These are phyloP conservation scores for Terfezia claveryi DNA, from an alignment of 495 filamentous ascomycete species.

Conservation along the genomic window DNA sequence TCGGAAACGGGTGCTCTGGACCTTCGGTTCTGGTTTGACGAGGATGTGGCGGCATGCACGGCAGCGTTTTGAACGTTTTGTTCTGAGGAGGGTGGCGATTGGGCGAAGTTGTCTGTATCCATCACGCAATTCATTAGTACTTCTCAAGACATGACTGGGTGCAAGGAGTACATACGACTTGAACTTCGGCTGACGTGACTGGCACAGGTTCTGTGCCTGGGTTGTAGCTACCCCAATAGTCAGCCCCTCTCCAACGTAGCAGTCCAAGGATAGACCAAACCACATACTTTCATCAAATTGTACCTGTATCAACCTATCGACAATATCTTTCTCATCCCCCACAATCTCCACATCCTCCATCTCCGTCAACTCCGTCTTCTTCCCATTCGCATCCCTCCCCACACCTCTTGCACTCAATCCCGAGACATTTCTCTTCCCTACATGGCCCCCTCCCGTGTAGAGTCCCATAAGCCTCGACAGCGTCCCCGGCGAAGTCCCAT, in stretches of 20 bases:
- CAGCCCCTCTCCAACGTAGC: background rate
- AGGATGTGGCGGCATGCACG: slow-evolving; percentile 83
- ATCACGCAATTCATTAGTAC: background rate
- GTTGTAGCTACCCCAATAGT: slow-evolving; percentile 2
- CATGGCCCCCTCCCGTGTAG: slow-evolving; percentile 27
- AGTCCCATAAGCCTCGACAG: slow-evolving; percentile 77
- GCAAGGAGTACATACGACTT: background rate
- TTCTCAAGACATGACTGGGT: background rate
- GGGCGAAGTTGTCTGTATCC: slow-evolving; percentile 40
- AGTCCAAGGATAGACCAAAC: background rate
- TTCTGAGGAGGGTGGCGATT: slow-evolving; percentile 56
- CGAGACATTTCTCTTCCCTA: slow-evolving; percentile 4
- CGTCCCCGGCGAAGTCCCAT: slow-evolving; percentile 45
- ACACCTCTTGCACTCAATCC: slow-evolving; percentile 1
- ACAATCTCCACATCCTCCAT: slow-evolving; percentile 2
- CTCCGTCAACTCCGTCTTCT: slow-evolving; percentile 14
- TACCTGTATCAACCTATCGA: slow-evolving; percentile 9
- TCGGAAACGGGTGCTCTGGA: slow-evolving; percentile 61
- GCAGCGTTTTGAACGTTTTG: slow-evolving; percentile 84
- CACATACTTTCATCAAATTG: slow-evolving; percentile 13
- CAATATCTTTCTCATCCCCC: slow-evolving; percentile 9
- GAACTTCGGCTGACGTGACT: slow-evolving; percentile 10
- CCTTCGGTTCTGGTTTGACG: slow-evolving; percentile 79
- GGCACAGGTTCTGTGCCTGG: slow-evolving; percentile 8
- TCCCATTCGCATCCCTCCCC: slow-evolving; percentile 1